Evolutionary conservation across 371 early-diverging fungal genomes (phyloP).

Genomic region (Rhizopus stolonifer): DNA sequence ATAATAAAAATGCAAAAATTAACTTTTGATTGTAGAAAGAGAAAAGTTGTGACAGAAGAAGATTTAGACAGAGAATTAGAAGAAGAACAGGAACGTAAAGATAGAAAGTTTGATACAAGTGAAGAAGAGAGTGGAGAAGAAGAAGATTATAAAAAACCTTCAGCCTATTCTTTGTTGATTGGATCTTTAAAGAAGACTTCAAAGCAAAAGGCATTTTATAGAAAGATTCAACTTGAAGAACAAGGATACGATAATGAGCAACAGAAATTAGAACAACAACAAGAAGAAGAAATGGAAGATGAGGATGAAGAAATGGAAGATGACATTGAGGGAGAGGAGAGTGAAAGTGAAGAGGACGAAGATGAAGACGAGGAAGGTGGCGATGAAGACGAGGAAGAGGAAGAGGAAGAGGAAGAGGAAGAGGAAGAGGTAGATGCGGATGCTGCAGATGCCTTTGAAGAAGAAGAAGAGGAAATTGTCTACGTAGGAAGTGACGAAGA

Average conservation of each 20-base stretch:
- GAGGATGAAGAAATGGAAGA: constrained; percentile 23
- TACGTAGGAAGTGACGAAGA: constrained; percentile 38
- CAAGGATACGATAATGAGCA: constrained; percentile 37
- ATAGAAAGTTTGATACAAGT: constrained; percentile 30
- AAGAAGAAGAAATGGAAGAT: constrained; percentile 14
- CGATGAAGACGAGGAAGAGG: constrained; percentile 26
- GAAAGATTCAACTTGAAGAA: constrained; percentile 43
- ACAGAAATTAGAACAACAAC: constrained; percentile 18
- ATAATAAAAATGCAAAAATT: no score
- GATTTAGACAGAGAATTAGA: constrained; percentile 53
- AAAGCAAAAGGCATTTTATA: constrained; percentile 44
- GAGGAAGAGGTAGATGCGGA: constrained; percentile 34
- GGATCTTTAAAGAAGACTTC: constrained; percentile 48
- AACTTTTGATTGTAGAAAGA: constrained; percentile 38
- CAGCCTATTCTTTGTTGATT: constrained; percentile 45
- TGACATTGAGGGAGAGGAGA: constrained; percentile 20
- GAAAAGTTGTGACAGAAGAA: constrained; percentile 50
- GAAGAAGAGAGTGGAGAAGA: constrained; percentile 38
- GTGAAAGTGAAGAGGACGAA: constrained; percentile 38
- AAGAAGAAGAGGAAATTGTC: constrained; percentile 29
- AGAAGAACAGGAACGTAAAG: constrained; percentile 36
- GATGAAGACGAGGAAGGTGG: constrained; percentile 35
- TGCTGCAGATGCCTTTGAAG: constrained; percentile 28
- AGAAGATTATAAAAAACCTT: constrained; percentile 48
- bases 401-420: constrained; percentile 29